phyloP scores from a whole-genome alignment of 179 eudicot genomes.

The Silene noctiflora region DNA sequence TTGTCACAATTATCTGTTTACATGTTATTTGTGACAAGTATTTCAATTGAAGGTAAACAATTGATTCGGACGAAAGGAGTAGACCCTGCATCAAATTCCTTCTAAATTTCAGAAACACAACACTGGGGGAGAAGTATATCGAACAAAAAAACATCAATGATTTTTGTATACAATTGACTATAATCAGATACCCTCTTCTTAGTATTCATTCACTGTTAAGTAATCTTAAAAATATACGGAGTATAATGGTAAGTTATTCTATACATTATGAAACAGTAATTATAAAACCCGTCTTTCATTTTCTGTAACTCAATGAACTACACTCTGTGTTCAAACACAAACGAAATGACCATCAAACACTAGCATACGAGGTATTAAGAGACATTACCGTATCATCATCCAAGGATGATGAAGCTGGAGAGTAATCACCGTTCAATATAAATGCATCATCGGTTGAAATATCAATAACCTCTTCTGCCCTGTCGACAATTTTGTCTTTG shows the following conservation, averaged over 20 bases:
- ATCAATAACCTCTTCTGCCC: constrained; percentile 28
- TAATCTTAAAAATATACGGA: no score
- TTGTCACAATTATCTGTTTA: no score
- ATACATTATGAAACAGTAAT: neutral
- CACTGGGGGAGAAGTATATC: no score
- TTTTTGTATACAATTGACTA: no score
- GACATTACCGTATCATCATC: constrained; percentile 17
- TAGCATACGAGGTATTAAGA: constrained; percentile 18
- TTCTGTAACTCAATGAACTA: neutral
- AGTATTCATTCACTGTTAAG: no score
- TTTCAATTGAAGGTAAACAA: no score
- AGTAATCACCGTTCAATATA: constrained; percentile 25
- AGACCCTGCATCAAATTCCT: no score
- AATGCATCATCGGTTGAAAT: constrained; percentile 26
- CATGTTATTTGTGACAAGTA: no score
- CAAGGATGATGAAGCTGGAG: constrained; percentile 24
- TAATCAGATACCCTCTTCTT: neutral
- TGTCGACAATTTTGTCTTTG: neutral
- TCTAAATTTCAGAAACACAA: no score
- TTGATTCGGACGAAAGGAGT: no score
- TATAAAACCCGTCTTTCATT: neutral
- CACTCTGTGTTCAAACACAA: neutral
- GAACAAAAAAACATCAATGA: neutral
- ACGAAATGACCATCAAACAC: constrained; percentile 21
- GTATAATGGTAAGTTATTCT: neutral